These are phyloP conservation scores for Teratosphaeria zuluensis DNA, from an alignment of 2,329 filamentous ascomycete species.

Conservation along the genomic window DNA sequence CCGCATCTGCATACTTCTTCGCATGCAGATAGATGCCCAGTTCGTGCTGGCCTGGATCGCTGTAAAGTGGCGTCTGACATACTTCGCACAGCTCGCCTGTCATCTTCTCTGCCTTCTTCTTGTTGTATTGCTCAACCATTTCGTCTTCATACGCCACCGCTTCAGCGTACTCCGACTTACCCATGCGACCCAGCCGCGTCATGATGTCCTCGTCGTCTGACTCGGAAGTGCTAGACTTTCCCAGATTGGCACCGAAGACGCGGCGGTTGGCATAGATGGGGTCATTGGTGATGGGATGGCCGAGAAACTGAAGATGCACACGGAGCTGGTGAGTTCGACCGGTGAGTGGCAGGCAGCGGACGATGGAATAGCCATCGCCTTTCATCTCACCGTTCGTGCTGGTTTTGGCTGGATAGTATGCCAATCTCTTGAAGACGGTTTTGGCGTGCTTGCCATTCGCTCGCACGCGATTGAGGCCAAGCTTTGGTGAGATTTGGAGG, in stretches of 20 bases:
- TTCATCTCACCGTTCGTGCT: constrained; percentile 10
- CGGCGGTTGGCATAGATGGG: constrained; percentile 93
- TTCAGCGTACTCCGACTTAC: constrained; percentile 84
- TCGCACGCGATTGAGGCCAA: constrained; percentile 87
- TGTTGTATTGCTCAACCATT: constrained; percentile 83
- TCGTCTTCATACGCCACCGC: constrained; percentile 90
- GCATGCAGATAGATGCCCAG: constrained; percentile 91
- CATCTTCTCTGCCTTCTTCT: constrained; percentile 85
- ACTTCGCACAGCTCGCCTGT: constrained; percentile 72
- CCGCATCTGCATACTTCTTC: constrained; percentile 73
- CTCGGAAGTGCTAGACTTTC: constrained; percentile 53
- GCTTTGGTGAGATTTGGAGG: constrained; percentile 84
- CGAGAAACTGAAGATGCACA: constrained; percentile 88
- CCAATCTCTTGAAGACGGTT: constrained; percentile 83
- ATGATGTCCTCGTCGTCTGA: constrained; percentile 87
- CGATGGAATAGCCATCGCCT: constrained; percentile 69
- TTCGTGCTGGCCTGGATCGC: constrained; percentile 82
- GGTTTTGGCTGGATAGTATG: constrained; percentile 56
- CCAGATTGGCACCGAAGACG: constrained; percentile 79
- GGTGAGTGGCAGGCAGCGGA: constrained; percentile 86
- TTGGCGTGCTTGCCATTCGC: constrained; percentile 83
- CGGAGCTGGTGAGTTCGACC: constrained; percentile 91
- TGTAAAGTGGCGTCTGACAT: constrained; percentile 84
- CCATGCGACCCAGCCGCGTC: constrained; percentile 74
- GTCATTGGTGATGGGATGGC: constrained; percentile 92